Conservation (phyloP, 169 alveolate genomes). For the Cryptosporidium xiaoi region DNA sequence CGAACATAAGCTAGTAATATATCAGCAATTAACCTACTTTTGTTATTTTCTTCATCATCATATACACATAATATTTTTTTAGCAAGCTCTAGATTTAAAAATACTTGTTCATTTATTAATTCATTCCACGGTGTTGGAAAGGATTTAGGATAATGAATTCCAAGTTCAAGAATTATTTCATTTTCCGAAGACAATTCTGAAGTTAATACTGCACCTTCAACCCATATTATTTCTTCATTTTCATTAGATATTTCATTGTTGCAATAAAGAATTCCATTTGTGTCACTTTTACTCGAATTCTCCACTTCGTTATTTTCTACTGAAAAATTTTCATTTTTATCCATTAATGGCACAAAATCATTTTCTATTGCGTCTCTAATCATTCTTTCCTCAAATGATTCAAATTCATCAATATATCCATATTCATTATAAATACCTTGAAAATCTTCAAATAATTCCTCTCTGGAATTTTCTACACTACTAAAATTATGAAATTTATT, state of each 20-base stretch:
- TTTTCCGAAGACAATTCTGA: conserved; percentile 12
- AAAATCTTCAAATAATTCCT: no score
- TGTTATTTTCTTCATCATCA: background rate
- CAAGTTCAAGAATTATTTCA: conserved; percentile 38
- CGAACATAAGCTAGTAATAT: conserved; percentile 20
- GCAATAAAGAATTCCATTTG: background rate
- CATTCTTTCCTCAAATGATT: background rate
- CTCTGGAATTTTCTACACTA: no score
- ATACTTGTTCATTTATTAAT: background rate
- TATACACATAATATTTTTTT: conserved; percentile 32
- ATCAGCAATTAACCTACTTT: background rate
- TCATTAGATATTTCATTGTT: background rate
- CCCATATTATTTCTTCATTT: conserved; percentile 36
- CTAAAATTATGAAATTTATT: no score
- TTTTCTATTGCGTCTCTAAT: background rate
- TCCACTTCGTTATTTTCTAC: background rate
- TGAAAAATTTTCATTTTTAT: background rate
- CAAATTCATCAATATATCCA: background rate
- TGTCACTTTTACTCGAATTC: no score
- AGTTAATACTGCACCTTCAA: conserved; percentile 56
- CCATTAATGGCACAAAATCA: background rate
- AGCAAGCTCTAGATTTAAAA: conserved; percentile 17
- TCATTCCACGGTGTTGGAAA: conserved; percentile 48
- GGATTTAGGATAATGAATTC: conserved; percentile 38
- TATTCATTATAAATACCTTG: no score